Percentiles rank a stretch among this genome's conserved stretches.
Conservation (phyloP, 768 basidiomycete species). For the Psilocybe azurescens region DNA sequence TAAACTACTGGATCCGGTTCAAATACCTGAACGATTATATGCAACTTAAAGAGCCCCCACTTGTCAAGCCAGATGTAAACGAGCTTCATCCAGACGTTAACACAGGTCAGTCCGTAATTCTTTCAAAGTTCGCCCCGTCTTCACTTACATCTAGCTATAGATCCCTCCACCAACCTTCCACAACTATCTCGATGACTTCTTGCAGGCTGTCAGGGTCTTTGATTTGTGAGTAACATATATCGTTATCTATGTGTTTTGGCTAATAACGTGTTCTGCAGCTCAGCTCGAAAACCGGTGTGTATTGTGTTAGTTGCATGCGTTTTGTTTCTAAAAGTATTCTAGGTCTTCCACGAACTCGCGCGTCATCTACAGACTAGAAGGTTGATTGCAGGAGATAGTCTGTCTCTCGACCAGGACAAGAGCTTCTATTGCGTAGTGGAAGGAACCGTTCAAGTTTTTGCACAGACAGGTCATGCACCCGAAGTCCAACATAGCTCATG, state of each 20-base stretch:
- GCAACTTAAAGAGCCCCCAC: conserved; percentile 79
- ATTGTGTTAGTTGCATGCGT: not conserved
- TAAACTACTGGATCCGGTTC: conserved; percentile 88
- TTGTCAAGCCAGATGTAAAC: conserved; percentile 82
- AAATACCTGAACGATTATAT: conserved; percentile 79
- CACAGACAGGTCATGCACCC: conserved; percentile 62
- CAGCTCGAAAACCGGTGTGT: conserved; percentile 86
- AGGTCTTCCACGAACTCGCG: conserved; percentile 98
- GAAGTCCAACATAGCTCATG: conserved; percentile 59
- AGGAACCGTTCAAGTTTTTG: conserved; percentile 95
- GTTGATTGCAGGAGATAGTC: conserved; percentile 94
- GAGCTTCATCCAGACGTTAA: conserved; percentile 94
- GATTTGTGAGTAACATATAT: conserved; percentile 64
- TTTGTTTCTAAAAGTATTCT: not conserved
- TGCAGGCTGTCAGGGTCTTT: conserved; percentile 95
- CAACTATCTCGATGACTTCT: conserved; percentile 96
- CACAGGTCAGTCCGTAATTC: conserved; percentile 41
- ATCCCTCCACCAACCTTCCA: conserved; percentile 83
- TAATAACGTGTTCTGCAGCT: conserved; percentile 5
- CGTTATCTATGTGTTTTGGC: not conserved
- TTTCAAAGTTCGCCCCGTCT: not conserved
- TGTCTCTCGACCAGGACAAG: conserved; percentile 89
- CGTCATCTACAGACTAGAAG: conserved; percentile 94
- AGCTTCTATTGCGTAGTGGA: conserved; percentile 99
- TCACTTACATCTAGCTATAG: conserved; percentile 25